phyloP scores from a whole-genome alignment of 352 stramenopile genomes.

The Pythium graminicola region DNA sequence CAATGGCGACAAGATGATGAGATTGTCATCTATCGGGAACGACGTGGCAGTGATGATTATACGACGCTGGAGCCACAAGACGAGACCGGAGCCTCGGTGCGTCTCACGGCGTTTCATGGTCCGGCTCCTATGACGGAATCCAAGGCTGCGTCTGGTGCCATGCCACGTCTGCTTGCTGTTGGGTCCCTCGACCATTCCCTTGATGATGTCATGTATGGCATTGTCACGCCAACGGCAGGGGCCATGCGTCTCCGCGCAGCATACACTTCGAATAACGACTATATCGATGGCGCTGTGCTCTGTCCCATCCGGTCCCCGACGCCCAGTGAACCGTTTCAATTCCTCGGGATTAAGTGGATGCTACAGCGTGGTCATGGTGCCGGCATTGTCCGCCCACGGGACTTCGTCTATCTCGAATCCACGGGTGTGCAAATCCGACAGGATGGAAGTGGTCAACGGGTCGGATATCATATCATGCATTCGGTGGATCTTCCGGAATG shows the following conservation, averaged over 20 bases:
- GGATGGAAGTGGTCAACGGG: slow-evolving; percentile 25
- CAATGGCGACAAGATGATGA: slow-evolving; percentile 21
- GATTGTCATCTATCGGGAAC: slow-evolving; percentile 17
- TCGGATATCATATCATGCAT: slow-evolving; percentile 48
- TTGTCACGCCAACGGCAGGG: slow-evolving; percentile 39
- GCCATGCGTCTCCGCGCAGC: slow-evolving; percentile 47
- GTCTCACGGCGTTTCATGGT: slow-evolving; percentile 5
- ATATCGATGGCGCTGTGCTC: slow-evolving; percentile 43
- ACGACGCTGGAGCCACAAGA: too few relatives aligned
- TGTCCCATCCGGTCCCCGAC: slow-evolving; percentile 29
- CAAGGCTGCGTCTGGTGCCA: neutral
- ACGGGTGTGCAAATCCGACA: slow-evolving; percentile 30
- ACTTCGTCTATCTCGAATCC: slow-evolving; percentile 53
- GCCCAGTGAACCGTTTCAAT: slow-evolving; percentile 37
- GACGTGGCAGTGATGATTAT: neutral
- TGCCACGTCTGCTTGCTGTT: slow-evolving; percentile 23
- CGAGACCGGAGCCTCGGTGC: neutral
- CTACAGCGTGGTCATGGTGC: slow-evolving; percentile 30
- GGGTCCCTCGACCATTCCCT: slow-evolving; percentile 36
- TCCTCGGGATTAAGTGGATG: slow-evolving; percentile 54
- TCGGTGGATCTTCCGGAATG: slow-evolving; percentile 31
- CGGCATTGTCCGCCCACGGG: slow-evolving; percentile 35
- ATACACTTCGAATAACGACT: slow-evolving; percentile 39
- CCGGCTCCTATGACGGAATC: neutral
- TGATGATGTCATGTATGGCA: slow-evolving; percentile 56